A percentile compares a stretch with the other conserved stretches of the same genome.
Conservation (phyloP, 2,329 filamentous ascomycete species). For the Exserohilum turcica region DNA sequence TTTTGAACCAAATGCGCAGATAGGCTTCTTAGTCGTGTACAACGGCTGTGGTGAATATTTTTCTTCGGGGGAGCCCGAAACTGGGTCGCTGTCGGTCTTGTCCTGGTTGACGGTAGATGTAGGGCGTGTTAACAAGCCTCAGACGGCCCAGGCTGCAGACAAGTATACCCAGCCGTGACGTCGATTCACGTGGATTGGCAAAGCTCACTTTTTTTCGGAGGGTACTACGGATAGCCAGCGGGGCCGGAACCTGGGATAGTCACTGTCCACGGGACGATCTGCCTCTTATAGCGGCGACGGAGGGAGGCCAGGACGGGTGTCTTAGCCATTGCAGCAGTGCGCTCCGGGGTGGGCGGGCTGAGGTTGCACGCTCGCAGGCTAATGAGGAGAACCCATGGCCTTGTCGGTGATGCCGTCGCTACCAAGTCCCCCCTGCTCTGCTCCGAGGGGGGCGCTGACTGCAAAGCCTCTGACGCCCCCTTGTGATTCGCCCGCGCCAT, state of each 20-base stretch:
- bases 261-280: neutral
- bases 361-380: constrained; percentile 5
- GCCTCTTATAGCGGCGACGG: neutral
- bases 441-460: neutral
- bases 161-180: neutral
- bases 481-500: no score
- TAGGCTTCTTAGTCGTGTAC: no score
- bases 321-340: constrained; percentile 5
- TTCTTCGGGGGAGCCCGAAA: no score
- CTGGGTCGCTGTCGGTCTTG: no score
- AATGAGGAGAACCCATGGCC: neutral
- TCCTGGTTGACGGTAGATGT: no score
- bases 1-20: no score
- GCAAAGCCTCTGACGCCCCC: neutral
- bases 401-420: constrained; percentile 11
- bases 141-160: no score
- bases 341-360: constrained; percentile 5
- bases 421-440: neutral
- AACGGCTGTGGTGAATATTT: no score
- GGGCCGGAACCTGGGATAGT: neutral
- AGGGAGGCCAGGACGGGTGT: neutral
- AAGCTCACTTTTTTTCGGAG: neutral
- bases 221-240: neutral
- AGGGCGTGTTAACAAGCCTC: no score
- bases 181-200: neutral